phyloP scores from a whole-genome alignment of 2,329 filamentous ascomycete species.

The Fusarium pseudoanthophilum region DNA sequence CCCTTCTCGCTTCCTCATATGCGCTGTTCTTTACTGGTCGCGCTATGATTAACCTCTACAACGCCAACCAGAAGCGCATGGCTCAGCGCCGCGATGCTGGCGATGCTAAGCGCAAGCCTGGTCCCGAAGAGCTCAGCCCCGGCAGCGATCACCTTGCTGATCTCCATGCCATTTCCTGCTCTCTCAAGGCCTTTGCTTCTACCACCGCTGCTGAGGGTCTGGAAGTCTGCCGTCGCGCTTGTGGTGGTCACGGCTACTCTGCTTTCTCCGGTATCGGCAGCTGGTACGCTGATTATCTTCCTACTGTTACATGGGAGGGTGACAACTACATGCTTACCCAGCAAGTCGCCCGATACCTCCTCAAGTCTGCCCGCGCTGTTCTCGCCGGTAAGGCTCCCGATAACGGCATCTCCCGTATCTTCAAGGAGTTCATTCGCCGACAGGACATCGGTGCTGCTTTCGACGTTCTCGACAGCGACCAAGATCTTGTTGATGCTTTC shows the following conservation, averaged over 20 bases:
- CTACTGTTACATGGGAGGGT: slow-evolving; percentile 77
- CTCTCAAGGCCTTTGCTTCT: slow-evolving; percentile 78
- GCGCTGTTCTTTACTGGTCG: slow-evolving; percentile 84
- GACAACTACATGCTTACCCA: slow-evolving; percentile 88
- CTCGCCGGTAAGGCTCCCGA: slow-evolving; percentile 66
- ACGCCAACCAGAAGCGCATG: slow-evolving; percentile 78
- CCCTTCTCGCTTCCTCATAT: slow-evolving; percentile 77
- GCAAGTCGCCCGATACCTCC: slow-evolving; percentile 79
- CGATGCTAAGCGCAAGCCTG: slow-evolving; percentile 63
- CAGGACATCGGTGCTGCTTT: slow-evolving; percentile 78
- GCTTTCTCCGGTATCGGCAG: slow-evolving; percentile 80
- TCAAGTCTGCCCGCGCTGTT: slow-evolving; percentile 79
- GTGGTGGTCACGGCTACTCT: slow-evolving; percentile 81
- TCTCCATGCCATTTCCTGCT: slow-evolving; percentile 80
- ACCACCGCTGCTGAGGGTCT: slow-evolving; percentile 79
- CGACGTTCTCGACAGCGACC: slow-evolving; percentile 76
- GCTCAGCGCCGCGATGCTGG: slow-evolving; percentile 54
- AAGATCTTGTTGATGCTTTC: slow-evolving; percentile 77
- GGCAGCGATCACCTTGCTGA: slow-evolving; percentile 77
- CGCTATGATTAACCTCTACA: slow-evolving; percentile 78
- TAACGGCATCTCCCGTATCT: slow-evolving; percentile 61
- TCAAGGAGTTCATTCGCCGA: slow-evolving; percentile 71
- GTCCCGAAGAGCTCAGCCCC: slow-evolving; percentile 71
- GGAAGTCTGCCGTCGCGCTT: slow-evolving; percentile 78
- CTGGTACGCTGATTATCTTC: slow-evolving; percentile 81